Base-by-base conservation (phyloP, 768 basidiomycete species). In the Thelephora ganbajun region DNA sequence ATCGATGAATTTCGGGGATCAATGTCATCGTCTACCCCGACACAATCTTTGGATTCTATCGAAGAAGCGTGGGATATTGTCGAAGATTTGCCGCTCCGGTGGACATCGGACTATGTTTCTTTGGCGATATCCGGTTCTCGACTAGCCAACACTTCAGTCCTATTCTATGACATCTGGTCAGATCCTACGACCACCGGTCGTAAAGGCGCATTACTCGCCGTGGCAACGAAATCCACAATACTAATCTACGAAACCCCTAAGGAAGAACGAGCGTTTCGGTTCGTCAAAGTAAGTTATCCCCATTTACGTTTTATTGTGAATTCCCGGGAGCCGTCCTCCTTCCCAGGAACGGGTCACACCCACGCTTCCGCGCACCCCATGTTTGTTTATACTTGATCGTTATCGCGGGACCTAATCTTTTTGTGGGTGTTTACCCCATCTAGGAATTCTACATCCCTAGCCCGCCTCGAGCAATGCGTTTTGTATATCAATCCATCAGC, bases 41-140 rank as follows among this genome's bases (percentile, higher is more conserved):
- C 45, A 2, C 35, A 48, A 12, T 54, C 56, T 14, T 44, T 50
- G 4, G 49, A 50, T 16, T 55, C 56, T 7, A 22, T 30, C 39
- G 22, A 16, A 41, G 39, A 55, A 0, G 50, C 55, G 2, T 64
- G 85, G 86, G 86, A 89, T 59, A 57, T 87, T 5, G 69, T 87
- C 0, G 85, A 88, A 43, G 74, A 76, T 43, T 63, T 83, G 7
- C 83, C 85, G 1, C 56, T 89, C 41, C 74, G 83, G 30, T 91
- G 88, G 88, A 84, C 86, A n/a, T 82, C 81, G 0, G 88, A 91
- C 60, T 90, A 75, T 57, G 83, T 86, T 2, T 79, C 84, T 0
- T 71, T 91, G n/a, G 84, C 84, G 4, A 41, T 18, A 16, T 61
- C 72, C 20, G 76, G 81, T 2, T 83, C 85, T 20, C 70, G 84